A percentile compares a stretch with the other conserved stretches of the same genome.
phyloP scores from a whole-genome alignment of 2,329 filamentous ascomycete species.

The Trichothecium sympodiale region DNA sequence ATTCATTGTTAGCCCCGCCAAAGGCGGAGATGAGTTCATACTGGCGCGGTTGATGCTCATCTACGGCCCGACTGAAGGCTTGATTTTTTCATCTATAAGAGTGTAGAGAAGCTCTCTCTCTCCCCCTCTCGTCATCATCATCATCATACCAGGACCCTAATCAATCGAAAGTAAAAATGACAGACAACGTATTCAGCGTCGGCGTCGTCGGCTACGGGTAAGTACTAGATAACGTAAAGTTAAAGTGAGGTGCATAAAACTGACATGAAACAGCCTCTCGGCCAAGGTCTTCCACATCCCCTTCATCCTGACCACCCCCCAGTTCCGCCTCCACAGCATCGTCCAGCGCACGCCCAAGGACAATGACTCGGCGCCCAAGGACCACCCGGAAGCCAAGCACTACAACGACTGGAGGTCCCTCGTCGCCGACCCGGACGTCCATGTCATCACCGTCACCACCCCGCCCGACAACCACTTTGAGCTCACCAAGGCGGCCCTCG shows the following conservation, averaged over 20 bases:
- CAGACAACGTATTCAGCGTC: too few relatives aligned
- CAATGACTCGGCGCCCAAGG: constrained; percentile 54
- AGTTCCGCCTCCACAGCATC: constrained; percentile 60
- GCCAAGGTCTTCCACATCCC: constrained; percentile 82
- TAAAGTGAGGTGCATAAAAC: too few relatives aligned
- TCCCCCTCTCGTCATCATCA: too few relatives aligned
- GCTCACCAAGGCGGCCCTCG: constrained; percentile 52
- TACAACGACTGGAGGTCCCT: constrained; percentile 52
- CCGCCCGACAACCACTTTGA: constrained; percentile 61
- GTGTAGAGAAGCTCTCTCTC: too few relatives aligned
- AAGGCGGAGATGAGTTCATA: too few relatives aligned
- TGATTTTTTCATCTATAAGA: too few relatives aligned
- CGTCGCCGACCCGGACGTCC: constrained; percentile 52
- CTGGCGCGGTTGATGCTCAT: too few relatives aligned
- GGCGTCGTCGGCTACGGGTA: constrained; percentile 42
- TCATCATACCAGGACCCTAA: too few relatives aligned
- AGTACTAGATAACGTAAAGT: too few relatives aligned
- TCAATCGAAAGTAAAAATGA: too few relatives aligned
- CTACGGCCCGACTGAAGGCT: too few relatives aligned
- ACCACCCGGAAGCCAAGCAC: constrained; percentile 54
- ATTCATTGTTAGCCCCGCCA: too few relatives aligned
- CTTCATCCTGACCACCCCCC: constrained; percentile 53
- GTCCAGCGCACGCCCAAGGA: constrained; percentile 61
- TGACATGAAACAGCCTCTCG: constrained; percentile 29
- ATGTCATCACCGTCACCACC: constrained; percentile 62